Base-by-base conservation (phyloP, 352 stramenopile species). In the Phytophthora hybrid region DNA sequence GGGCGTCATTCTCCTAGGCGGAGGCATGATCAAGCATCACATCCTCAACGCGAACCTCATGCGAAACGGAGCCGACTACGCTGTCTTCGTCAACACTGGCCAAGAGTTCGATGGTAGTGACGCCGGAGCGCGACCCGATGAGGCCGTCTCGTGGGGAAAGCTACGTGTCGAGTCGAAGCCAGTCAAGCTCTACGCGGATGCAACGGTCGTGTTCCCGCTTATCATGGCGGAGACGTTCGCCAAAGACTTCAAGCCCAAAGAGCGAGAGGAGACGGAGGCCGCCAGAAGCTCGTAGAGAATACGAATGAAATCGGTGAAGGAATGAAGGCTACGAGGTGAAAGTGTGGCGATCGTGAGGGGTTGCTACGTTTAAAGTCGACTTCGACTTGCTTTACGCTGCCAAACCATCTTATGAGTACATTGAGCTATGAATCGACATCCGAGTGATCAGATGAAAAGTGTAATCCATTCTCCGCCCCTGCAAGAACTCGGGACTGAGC, bases 21-120 rank as follows among this genome's bases (percentile, higher is more conserved):
- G 98, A 37, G 78, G 97, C 52, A 80, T 99, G 46, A 97, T 99
- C 57, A 99, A 99, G 83, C 98, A 99, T 79, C 98, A 99, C 82
- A 99, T 98, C 31, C 94, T 98, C 73, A 99, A 99, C 84, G 94
- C 98, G 37, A 99, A 99, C 83, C 87, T 99, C 69, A 99, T 99
- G 98, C 90, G 98, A 60, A 99, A 99, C 79, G 98, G 98, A 57
- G 98, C 98, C 13, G 97, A 99, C 84, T 99, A 97, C 78, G 96
- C 93, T 31, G 98, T 99, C 18, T 99, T 99, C 69, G 91, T 99
- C n/a, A 99, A 99, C 87, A 99, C 98, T 19, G 98, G 94, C 37
- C 94, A 99, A 59, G 88, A 93, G 75, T 99, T 99, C 74, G 98
- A 99, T 81, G 98, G 98, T 32, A 99, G 94, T 77, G 98, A 99